Evolutionary conservation across 1,284 basidiomycete species (phyloP).

Genomic region (Rhodotorula sp.): DNA sequence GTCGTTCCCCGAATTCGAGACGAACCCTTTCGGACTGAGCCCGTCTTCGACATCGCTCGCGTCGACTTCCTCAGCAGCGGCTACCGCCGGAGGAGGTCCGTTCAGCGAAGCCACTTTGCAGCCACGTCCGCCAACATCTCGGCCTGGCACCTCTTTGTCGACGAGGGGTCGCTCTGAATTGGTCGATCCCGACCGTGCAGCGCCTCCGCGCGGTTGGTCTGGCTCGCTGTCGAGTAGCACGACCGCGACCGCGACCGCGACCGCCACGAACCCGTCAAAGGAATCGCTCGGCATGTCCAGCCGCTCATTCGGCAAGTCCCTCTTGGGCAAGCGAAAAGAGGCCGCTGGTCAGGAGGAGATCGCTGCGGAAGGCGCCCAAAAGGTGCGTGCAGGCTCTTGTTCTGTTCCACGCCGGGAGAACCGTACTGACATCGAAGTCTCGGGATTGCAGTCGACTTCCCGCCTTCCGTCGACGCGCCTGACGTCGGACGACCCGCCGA

Average conservation of each 20-base stretch:
- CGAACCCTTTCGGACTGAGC: constrained; percentile 8
- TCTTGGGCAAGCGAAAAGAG: neutral
- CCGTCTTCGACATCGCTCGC: constrained; percentile 1
- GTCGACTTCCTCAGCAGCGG: neutral
- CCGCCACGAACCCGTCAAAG: neutral
- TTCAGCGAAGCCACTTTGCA: neutral
- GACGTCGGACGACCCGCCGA: constrained; percentile 1
- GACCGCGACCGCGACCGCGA: too few relatives aligned
- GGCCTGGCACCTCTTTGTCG: constrained; percentile 24
- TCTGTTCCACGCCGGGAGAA: neutral
- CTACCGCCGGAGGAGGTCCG: constrained; percentile 1
- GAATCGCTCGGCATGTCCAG: constrained; percentile 4
- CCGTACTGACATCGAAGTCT: neutral
- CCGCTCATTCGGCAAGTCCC: constrained; percentile 8
- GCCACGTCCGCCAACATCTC: neutral
- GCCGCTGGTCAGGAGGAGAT: neutral
- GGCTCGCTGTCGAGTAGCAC: too few relatives aligned
- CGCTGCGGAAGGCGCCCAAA: neutral
- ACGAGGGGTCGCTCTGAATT: constrained; percentile 7
- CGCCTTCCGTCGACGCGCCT: constrained; percentile 1
- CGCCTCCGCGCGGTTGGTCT: neutral
- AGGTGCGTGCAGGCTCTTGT: constrained; percentile 2
- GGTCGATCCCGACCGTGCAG: neutral
- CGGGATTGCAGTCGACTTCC: neutral
- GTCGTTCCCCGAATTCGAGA: constrained; percentile 25